Conservation (phyloP, 306 rosid species). For the Lathyrus aphaca region DNA sequence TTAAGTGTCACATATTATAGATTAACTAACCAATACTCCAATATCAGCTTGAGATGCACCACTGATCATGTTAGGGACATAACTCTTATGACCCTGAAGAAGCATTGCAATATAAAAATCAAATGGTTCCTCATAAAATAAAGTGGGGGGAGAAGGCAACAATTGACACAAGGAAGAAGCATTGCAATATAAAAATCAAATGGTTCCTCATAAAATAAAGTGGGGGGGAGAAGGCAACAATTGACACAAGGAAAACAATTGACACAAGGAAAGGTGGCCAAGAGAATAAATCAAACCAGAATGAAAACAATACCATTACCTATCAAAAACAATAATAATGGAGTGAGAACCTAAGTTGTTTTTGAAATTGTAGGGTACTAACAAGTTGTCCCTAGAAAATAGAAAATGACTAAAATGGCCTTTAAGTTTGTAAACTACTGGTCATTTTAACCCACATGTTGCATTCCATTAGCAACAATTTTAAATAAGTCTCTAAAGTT, state of each 20-base stretch:
- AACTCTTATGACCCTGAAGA: constrained; percentile 95
- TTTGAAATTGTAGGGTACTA: background rate
- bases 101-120: constrained; percentile 23
- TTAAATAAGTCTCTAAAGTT: background rate
- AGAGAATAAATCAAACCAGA: background rate
- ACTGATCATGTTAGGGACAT: constrained; percentile 98
- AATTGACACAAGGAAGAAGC: constrained; percentile 27
- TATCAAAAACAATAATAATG: background rate
- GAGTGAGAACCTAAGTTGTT: background rate
- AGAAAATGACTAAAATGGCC: background rate
- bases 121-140: constrained; percentile 18
- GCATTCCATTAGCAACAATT: background rate
- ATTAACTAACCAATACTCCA: constrained; percentile 87
- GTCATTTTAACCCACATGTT: background rate
- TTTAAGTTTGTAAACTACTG: background rate
- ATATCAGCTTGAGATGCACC: constrained; percentile 99
- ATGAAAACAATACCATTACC: background rate
- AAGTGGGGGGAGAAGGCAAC: background rate
- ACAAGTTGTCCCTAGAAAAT: background rate
- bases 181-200: constrained; percentile 25
- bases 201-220: constrained; percentile 9
- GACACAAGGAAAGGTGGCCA: constrained; percentile 2
- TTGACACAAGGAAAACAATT: too few species aligned
- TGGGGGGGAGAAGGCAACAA: background rate
- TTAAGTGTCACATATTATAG: constrained; percentile 14